Base-by-base conservation (phyloP, 352 stramenopile species). In the Lagenidium giganteum region DNA sequence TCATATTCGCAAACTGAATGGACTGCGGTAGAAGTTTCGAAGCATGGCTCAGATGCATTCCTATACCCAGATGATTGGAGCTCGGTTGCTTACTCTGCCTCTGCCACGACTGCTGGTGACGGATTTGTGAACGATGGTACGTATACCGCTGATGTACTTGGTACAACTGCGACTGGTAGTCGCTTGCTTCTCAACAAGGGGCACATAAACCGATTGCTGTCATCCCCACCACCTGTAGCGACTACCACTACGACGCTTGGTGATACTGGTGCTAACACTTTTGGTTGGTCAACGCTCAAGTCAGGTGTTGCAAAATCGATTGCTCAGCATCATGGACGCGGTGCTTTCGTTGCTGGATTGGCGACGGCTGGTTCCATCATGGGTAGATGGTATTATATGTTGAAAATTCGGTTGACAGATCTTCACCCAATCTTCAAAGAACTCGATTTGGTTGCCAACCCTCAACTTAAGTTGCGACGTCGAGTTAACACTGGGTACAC, bases 31-130 rank as follows among this genome's bases (percentile, higher is more conserved):
- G 46, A 69, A 25, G 32, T 65, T 41, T 41, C 57, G 0, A 65
- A 65, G 34, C 51, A 61, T 43, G 60, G 60, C 17, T 42, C 60
- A 25, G 54, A 66, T 16, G 49, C 54, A 0, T 65, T 63, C 45
- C 6, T 69, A 13, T 64, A 28, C 25, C 54, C 54, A n/a, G 54
- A 61, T 43, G 42, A 37, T 40, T 42, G 26, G 41, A 47, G 26
- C 17, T 62, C 37, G 8, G 16, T 50, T 11, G 16, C 11, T 5
- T 63, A 20, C 4, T 24, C 31, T 42, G 28, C 2, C 28, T 23
- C 44, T 33, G 20, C 12, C n/a, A 30, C 27, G 8, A 36, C 18
- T 23, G 29, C n/a, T 26, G 50, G 56, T 27, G 56, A 61, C 33
- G 51, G 57, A 3, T 66, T 45, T 26, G 42, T 31, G 0, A 66